Percentiles rank a stretch among this genome's conserved stretches.
Conservation (phyloP, 2,329 filamentous ascomycete species). For the Monilinia aucupariae region DNA sequence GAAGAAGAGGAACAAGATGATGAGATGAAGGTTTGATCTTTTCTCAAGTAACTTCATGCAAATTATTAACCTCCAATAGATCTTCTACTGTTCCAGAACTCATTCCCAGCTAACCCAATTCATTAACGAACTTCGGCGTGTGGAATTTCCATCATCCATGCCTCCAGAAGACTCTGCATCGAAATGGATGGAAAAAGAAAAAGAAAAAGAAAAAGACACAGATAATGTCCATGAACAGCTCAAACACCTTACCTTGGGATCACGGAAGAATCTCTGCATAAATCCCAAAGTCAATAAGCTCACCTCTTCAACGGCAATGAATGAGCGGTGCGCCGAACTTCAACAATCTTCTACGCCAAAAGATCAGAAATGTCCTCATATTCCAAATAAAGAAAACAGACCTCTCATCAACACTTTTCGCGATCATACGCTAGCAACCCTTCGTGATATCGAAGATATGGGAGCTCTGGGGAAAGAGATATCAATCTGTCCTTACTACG, state of each 20-base stretch:
- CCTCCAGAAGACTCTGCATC: slow-evolving; percentile 36
- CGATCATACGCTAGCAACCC: slow-evolving; percentile 73
- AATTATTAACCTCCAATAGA: slow-evolving; percentile 33
- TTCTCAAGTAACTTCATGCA: neutral
- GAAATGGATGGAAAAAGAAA: slow-evolving; percentile 20
- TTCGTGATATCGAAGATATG: slow-evolving; percentile 92
- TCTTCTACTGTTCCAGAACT: slow-evolving; percentile 69
- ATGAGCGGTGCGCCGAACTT: slow-evolving; percentile 85
- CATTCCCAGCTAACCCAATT: slow-evolving; percentile 71
- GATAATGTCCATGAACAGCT: slow-evolving; percentile 46
- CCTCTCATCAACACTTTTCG: slow-evolving; percentile 72
- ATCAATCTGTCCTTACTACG: slow-evolving; percentile 90
- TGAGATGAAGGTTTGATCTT: slow-evolving; percentile 47
- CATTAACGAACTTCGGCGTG: slow-evolving; percentile 58
- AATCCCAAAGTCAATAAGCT: slow-evolving; percentile 75
- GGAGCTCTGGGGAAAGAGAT: slow-evolving; percentile 70
- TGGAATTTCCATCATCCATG: slow-evolving; percentile 57
- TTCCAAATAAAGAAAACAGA: slow-evolving; percentile 73
- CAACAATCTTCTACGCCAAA: slow-evolving; percentile 63
- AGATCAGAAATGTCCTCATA: slow-evolving; percentile 66
- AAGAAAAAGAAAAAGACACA: neutral
- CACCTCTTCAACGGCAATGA: slow-evolving; percentile 71
- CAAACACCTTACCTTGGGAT: slow-evolving; percentile 64
- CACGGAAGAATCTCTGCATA: slow-evolving; percentile 73
- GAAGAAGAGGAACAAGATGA: slow-evolving; percentile 49